phyloP scores from a whole-genome alignment of 441 rosid genomes.

The Kokia cookei region DNA sequence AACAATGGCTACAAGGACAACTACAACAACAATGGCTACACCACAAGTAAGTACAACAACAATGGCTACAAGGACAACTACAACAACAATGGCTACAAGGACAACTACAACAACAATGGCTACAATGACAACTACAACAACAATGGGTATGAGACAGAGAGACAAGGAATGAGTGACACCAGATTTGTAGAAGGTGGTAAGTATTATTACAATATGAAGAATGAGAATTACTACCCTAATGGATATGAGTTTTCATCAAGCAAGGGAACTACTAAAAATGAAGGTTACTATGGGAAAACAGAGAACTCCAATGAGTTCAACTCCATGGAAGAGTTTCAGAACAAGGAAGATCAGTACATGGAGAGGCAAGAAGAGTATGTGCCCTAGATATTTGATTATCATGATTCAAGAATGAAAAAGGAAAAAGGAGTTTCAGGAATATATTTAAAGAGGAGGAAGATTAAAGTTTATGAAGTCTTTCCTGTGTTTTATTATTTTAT shows the following conservation, averaged over 20 bases:
- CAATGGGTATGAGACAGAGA: constrained; percentile 21
- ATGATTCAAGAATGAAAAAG: background rate
- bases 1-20: constrained; percentile 15
- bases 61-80: constrained; percentile 11
- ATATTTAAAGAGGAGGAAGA: background rate
- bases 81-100: constrained; percentile 20
- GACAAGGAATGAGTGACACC: constrained; percentile 75
- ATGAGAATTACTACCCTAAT: constrained; percentile 16
- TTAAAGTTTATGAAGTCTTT: constrained; percentile 2
- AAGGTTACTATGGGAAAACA: constrained; percentile 15
- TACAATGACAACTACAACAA: constrained; percentile 4
- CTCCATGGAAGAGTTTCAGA: constrained; percentile 49
- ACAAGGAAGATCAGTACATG: constrained; percentile 27
- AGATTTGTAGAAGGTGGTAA: constrained; percentile 57
- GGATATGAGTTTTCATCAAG: constrained; percentile 17
- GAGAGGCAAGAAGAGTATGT: constrained; percentile 34
- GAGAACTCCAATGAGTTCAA: constrained; percentile 35
- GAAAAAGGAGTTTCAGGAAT: background rate
- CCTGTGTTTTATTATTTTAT: background rate
- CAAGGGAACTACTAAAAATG: constrained; percentile 12
- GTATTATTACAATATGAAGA: constrained; percentile 31
- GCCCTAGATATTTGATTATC: constrained; percentile 20
- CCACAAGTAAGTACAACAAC: background rate
- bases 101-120: constrained; percentile 2
- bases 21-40: constrained; percentile 13